These are phyloP conservation scores for Aureobasidium sp. DNA, from an alignment of 2,329 filamentous ascomycete species.

Conservation along the genomic window DNA sequence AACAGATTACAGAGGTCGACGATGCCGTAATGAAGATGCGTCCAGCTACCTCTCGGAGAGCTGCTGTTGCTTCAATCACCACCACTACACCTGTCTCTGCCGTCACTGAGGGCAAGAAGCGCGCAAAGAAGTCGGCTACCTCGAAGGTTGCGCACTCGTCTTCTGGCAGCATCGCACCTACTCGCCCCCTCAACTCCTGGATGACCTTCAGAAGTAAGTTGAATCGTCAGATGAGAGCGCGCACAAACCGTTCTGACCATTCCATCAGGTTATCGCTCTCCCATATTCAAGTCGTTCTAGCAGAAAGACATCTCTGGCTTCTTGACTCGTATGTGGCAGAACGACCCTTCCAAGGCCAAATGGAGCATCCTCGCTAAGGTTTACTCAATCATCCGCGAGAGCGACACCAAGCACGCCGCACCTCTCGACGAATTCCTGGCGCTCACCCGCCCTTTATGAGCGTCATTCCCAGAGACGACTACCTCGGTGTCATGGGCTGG, in stretches of 20 bases:
- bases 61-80: not conserved
- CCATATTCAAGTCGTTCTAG: slow-evolving; percentile 13
- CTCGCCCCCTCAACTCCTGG: slow-evolving; percentile 28
- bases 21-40: not conserved
- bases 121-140: slow-evolving; percentile 14
- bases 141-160: not conserved
- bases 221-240: not conserved
- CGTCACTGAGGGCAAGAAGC: slow-evolving; percentile 14
- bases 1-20: slow-evolving; percentile 2
- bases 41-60: not conserved
- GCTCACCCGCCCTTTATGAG: slow-evolving; percentile 39
- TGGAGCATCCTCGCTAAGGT: slow-evolving; percentile 47
- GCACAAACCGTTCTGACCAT: not conserved
- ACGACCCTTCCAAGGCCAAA: slow-evolving; percentile 42
- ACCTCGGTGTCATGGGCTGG: slow-evolving; percentile 42
- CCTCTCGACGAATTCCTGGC: slow-evolving; percentile 41
- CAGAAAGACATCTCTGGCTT: slow-evolving; percentile 47
- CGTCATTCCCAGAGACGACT: slow-evolving; percentile 36
- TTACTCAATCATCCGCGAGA: slow-evolving; percentile 46
- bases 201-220: slow-evolving; percentile 29
- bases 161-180: slow-evolving; percentile 12
- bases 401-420: slow-evolving; percentile 38
- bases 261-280: not conserved
- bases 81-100: not conserved
- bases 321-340: slow-evolving; percentile 42